Evolutionary conservation across 208 protist genomes (phyloP).

Genomic region (Leishmania amazonensis): DNA sequence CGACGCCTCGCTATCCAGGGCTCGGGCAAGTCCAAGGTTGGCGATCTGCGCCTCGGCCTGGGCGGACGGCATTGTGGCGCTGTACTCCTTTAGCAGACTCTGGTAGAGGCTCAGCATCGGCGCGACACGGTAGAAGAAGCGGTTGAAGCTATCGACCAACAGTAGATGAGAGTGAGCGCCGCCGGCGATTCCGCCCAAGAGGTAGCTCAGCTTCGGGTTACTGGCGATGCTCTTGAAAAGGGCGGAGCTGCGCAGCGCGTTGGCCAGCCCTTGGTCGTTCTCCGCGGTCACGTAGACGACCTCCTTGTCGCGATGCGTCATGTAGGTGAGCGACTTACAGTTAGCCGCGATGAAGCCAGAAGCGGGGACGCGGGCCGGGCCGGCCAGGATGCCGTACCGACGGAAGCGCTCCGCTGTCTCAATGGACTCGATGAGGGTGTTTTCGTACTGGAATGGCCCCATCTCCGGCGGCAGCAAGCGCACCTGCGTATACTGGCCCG

Average conservation of each 20-base stretch:
- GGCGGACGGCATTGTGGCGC: slow-evolving; percentile 31
- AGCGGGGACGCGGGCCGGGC: slow-evolving; percentile 48
- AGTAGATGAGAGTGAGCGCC: slow-evolving; percentile 18
- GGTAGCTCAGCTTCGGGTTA: slow-evolving; percentile 50
- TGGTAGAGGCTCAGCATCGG: slow-evolving; percentile 83
- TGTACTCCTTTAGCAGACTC: slow-evolving; percentile 53
- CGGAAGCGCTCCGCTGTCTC: slow-evolving; percentile 70
- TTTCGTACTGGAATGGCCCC: slow-evolving; percentile 82
- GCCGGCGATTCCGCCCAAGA: slow-evolving; percentile 34
- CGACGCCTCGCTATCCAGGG: slow-evolving; percentile 63
- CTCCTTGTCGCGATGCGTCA: slow-evolving; percentile 54
- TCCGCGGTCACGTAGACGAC: slow-evolving; percentile 68
- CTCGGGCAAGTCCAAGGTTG: slow-evolving; percentile 44
- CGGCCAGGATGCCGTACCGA: slow-evolving; percentile 70
- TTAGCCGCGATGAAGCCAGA: slow-evolving; percentile 72
- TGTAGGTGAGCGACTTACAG: slow-evolving; percentile 70
- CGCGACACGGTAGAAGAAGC: slow-evolving; percentile 75
- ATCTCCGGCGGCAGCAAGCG: slow-evolving; percentile 67
- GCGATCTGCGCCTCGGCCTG: slow-evolving; percentile 50
- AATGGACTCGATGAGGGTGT: slow-evolving; percentile 68
- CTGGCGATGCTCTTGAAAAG: slow-evolving; percentile 61
- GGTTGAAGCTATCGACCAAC: slow-evolving; percentile 75
- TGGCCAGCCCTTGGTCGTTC: slow-evolving; percentile 54
- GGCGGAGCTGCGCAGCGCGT: slow-evolving; percentile 41
- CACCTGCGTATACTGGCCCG: slow-evolving; percentile 63